Evolutionary conservation across 2,329 filamentous ascomycete genomes (phyloP).

Genomic region (Diatrype stigma): DNA sequence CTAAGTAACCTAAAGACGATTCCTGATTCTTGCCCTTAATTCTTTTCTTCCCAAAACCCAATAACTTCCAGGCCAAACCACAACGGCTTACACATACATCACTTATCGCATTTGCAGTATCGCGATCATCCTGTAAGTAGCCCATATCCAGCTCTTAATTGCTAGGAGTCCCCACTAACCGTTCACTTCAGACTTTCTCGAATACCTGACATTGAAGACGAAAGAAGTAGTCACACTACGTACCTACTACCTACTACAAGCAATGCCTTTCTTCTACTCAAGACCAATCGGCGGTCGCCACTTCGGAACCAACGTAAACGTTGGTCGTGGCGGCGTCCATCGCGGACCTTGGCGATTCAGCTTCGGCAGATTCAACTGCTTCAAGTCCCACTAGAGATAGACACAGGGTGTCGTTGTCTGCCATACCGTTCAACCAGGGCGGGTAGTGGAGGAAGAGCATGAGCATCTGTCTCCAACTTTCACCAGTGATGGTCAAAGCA

Average conservation of each 20-base stretch:
- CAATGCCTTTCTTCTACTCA: slow-evolving; percentile 45
- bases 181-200: not conserved
- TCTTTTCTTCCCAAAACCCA: not conserved
- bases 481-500: too few relatives aligned
- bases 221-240: too few relatives aligned
- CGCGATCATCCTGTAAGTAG: not conserved
- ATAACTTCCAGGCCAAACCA: not conserved
- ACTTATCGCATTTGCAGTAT: not conserved
- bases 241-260: not conserved
- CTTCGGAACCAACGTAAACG: slow-evolving; percentile 46
- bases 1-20: not conserved
- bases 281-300: slow-evolving; percentile 44
- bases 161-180: too few relatives aligned
- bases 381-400: slow-evolving; percentile 32
- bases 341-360: slow-evolving; percentile 49
- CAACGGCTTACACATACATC: not conserved
- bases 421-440: too few relatives aligned
- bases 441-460: too few relatives aligned
- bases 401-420: too few relatives aligned
- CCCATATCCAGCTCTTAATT: not conserved
- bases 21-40: too few relatives aligned
- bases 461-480: too few relatives aligned
- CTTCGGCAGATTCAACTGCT: slow-evolving; percentile 48
- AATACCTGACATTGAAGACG: too few relatives aligned
- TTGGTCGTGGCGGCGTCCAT: slow-evolving; percentile 41